A percentile compares a stretch with the other conserved stretches of the same genome.
Conservation (phyloP, 129 eudicot genomes). For the Ambrosia artemisiifolia region DNA sequence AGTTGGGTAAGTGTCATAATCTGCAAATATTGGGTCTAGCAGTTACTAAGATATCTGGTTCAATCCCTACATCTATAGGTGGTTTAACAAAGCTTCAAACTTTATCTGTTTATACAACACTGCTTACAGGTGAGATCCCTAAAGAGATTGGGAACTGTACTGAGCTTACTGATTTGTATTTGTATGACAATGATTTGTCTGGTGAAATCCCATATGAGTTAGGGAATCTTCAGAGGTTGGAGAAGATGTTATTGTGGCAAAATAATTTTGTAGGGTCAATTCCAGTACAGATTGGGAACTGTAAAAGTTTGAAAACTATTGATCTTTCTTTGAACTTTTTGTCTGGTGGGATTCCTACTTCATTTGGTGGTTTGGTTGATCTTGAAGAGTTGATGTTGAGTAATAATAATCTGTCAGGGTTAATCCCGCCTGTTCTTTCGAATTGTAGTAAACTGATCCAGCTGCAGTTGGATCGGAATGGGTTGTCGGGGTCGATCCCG, state of each 20-base stretch:
- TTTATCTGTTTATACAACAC: conserved; percentile 60
- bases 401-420: conserved; percentile 73
- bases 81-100: conserved; percentile 54
- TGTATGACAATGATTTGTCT: conserved; percentile 65
- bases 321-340: conserved; percentile 67
- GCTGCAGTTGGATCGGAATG: conserved; percentile 63
- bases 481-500: conserved; percentile 59
- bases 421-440: conserved; percentile 64
- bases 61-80: conserved; percentile 59
- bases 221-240: conserved; percentile 61
- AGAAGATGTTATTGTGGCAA: conserved; percentile 73
- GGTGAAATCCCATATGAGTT: conserved; percentile 67
- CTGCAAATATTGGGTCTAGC: conserved; percentile 72
- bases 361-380: conserved; percentile 51
- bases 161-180: conserved; percentile 59
- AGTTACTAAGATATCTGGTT: conserved; percentile 70
- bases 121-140: conserved; percentile 83
- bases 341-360: conserved; percentile 57
- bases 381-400: conserved; percentile 80
- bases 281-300: conserved; percentile 67
- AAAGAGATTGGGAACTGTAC: conserved; percentile 69
- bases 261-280: conserved; percentile 63
- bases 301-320: conserved; percentile 43
- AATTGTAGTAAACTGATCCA: conserved; percentile 54
- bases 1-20: conserved; percentile 53